phyloP scores from a whole-genome alignment of 2,329 filamentous ascomycete genomes.

The Verticillium zaregamsianum region DNA sequence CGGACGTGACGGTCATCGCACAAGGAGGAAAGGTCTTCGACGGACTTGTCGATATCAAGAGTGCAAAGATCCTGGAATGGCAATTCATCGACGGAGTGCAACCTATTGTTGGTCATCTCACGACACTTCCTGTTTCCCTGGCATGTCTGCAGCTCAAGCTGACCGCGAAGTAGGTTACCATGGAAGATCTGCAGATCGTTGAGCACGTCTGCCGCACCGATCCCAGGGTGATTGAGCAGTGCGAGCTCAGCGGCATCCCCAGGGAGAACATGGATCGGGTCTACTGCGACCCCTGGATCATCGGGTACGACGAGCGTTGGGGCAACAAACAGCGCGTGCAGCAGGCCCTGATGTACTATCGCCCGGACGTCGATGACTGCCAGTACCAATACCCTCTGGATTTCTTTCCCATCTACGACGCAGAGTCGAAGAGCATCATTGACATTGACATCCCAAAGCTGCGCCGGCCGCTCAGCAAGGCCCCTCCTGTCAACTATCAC shows the following conservation, averaged over 20 bases:
- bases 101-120: too few species aligned
- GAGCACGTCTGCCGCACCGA: conserved; percentile 66
- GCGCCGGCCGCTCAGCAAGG: conserved; percentile 8
- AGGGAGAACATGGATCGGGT: conserved; percentile 49
- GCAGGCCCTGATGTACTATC: conserved; percentile 79
- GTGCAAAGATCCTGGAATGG: too few species aligned
- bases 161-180: too few species aligned
- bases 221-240: conserved; percentile 72
- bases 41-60: too few species aligned
- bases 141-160: too few species aligned
- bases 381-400: conserved; percentile 31
- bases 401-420: conserved; percentile 41
- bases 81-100: too few species aligned
- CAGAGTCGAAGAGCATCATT: conserved; percentile 38
- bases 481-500: conserved; percentile 19
- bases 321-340: conserved; percentile 68
- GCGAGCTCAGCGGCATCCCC: conserved; percentile 64
- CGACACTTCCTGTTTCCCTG: too few species aligned
- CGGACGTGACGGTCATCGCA: too few species aligned
- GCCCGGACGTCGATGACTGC: conserved; percentile 62
- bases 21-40: too few species aligned
- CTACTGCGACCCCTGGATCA: conserved; percentile 81
- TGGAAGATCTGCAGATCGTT: conserved; percentile 74
- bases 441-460: conserved; percentile 39
- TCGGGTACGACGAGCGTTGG: conserved; percentile 76